Evolutionary conservation across 257 asterid species (phyloP).

Genomic region (Fraxinus americana): DNA sequence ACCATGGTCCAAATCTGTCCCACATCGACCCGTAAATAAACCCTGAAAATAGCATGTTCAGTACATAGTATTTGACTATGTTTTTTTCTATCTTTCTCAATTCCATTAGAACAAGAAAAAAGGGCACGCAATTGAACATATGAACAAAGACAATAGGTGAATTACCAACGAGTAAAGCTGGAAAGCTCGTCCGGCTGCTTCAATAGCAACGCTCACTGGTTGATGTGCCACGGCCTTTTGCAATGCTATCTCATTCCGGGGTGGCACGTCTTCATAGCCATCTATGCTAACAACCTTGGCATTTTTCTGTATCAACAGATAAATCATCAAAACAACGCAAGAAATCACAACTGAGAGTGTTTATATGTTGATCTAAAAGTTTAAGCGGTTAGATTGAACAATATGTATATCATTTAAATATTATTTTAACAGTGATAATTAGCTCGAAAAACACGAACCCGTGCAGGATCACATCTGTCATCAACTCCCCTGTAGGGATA

Average conservation of each 20-base stretch:
- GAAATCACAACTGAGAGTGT: background rate
- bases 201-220: conserved; percentile 84
- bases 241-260: conserved; percentile 57
- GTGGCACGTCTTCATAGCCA: conserved; percentile 78
- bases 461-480: conserved; percentile 54
- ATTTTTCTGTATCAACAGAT: conserved; percentile 52
- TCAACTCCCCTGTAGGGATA: conserved; percentile 71
- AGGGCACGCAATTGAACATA: background rate
- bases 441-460: conserved; percentile 40
- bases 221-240: conserved; percentile 85
- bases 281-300: conserved; percentile 74
- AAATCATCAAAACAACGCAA: background rate
- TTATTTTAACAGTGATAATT: background rate
- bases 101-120: background rate
- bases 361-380: no score
- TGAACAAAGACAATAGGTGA: background rate
- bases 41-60: conserved; percentile 44
- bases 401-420: no score
- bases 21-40: conserved; percentile 64
- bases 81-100: background rate
- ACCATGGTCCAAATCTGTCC: conserved; percentile 66
- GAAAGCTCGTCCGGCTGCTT: conserved; percentile 77
- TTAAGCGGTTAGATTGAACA: no score
- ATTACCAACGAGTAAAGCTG: conserved; percentile 69
- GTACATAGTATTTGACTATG: background rate